Evolutionary conservation across 2,329 filamentous ascomycete species (phyloP).

Genomic region (Fusarium goolgardi): DNA sequence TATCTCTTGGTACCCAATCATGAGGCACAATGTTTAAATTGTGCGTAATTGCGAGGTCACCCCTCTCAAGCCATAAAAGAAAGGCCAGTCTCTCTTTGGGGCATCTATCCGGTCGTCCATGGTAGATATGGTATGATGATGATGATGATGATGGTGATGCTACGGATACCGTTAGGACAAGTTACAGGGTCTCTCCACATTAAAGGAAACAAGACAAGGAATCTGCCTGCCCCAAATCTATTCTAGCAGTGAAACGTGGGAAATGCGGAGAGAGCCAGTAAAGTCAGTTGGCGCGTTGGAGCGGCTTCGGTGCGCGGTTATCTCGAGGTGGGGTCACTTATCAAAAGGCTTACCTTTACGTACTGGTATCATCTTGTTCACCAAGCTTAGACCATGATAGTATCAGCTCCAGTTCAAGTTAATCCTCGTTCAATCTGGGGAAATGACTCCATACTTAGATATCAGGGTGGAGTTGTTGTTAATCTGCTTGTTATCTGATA

Average conservation of each 20-base stretch:
- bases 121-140: too few relatives aligned
- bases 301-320: slow-evolving; percentile 39
- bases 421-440: slow-evolving; percentile 3
- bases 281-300: slow-evolving; percentile 27
- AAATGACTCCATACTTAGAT: slow-evolving; percentile 30
- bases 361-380: slow-evolving; percentile 11
- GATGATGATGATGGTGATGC: too few relatives aligned
- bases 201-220: not conserved
- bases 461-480: slow-evolving; percentile 13
- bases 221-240: not conserved
- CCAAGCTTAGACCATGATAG: not conserved
- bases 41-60: too few relatives aligned
- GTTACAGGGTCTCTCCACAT: slow-evolving; percentile 3
- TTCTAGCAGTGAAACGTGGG: not conserved
- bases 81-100: too few relatives aligned
- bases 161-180: too few relatives aligned
- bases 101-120: too few relatives aligned
- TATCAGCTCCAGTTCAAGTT: slow-evolving; percentile 3
- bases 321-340: slow-evolving; percentile 34
- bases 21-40: not conserved
- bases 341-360: slow-evolving; percentile 29
- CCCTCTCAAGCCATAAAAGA: too few relatives aligned
- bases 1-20: not conserved
- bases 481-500: slow-evolving; percentile 4
- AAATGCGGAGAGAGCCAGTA: slow-evolving; percentile 20